Percentiles rank a stretch among this genome's conserved stretches.
These are phyloP conservation scores for Typha latifolia DNA, from an alignment of 176 grass and related monocot genomes.

Conservation along the genomic window DNA sequence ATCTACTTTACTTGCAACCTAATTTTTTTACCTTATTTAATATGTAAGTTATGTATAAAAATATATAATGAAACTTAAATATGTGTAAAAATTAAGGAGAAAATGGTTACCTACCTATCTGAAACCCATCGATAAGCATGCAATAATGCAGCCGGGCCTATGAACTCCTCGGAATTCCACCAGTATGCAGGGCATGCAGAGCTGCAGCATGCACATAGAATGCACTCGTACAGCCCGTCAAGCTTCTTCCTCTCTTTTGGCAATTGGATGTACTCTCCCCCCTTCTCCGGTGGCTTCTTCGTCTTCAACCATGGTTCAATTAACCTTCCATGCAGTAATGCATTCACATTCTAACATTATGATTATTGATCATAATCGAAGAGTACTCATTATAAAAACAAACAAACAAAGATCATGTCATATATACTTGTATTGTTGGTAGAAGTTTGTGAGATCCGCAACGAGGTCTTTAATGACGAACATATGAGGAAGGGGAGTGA, in stretches of 20 bases:
- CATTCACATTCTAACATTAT: too few relatives aligned
- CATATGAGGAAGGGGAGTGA: constrained; percentile 76
- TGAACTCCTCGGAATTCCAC: constrained; percentile 77
- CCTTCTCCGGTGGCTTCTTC: constrained; percentile 5
- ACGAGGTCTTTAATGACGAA: constrained; percentile 73
- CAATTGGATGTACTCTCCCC: constrained; percentile 38
- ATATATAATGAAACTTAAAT: too few relatives aligned
- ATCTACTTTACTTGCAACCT: too few relatives aligned
- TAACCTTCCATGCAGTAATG: too few relatives aligned
- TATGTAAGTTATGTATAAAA: too few relatives aligned
- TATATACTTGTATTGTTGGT: constrained; percentile 63
- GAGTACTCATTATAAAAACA: too few relatives aligned
- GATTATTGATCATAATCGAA: not conserved
- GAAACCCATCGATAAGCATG: constrained; percentile 62
- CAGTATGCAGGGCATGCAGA: constrained; percentile 67
- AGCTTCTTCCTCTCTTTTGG: constrained; percentile 45
- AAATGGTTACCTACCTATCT: constrained; percentile 15
- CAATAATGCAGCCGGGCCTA: constrained; percentile 43
- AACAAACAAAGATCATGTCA: too few relatives aligned
- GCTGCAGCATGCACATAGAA: constrained; percentile 71
- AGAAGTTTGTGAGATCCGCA: constrained; percentile 67
- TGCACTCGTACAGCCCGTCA: constrained; percentile 79
- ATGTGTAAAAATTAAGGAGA: too few relatives aligned
- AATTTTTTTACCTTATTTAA: too few relatives aligned
- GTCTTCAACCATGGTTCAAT: constrained; percentile 58